These are phyloP conservation scores for Butyriboletus loyo DNA, from an alignment of 768 basidiomycete genomes.

Conservation along the genomic window DNA sequence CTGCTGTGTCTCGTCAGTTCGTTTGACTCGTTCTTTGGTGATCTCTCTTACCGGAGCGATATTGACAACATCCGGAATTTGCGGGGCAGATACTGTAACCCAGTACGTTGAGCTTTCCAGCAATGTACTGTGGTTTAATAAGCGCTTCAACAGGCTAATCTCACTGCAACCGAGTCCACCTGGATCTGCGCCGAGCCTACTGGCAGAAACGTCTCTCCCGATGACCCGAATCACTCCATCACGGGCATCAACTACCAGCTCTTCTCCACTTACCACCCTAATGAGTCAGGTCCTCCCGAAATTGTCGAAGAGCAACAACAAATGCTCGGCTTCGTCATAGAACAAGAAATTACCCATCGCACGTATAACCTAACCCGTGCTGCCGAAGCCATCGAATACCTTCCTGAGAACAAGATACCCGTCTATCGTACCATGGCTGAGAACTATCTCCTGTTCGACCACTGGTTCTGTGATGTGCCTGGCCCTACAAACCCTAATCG, in stretches of 20 bases:
- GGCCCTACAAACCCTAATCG: constrained; percentile 28
- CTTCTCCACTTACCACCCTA: constrained; percentile 20
- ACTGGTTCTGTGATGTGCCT: constrained; percentile 26
- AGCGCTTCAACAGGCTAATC: constrained; percentile 7
- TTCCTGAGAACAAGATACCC: constrained; percentile 24
- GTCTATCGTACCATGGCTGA: constrained; percentile 23
- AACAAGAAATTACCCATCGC: constrained; percentile 16
- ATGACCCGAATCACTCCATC: constrained; percentile 26
- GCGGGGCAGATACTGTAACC: constrained; percentile 20
- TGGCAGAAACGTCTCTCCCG: constrained; percentile 18
- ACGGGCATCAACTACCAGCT: constrained; percentile 24
- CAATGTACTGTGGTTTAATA: neutral
- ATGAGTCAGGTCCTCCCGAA: constrained; percentile 10
- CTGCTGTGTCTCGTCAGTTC: constrained; percentile 6
- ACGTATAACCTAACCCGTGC: constrained; percentile 14
- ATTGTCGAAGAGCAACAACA: constrained; percentile 1
- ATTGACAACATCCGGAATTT: constrained; percentile 25
- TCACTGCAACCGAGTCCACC: constrained; percentile 7
- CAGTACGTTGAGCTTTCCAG: constrained; percentile 6
- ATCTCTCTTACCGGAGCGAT: constrained; percentile 24
- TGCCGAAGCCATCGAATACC: constrained; percentile 18
- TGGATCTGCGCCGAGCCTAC: constrained; percentile 19
- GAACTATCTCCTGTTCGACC: constrained; percentile 23
- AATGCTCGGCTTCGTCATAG: constrained; percentile 24
- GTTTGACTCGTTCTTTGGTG: constrained; percentile 26